These are phyloP conservation scores for Excoecaria cochinchinensis DNA, from an alignment of 345 rosid genomes.

Conservation along the genomic window DNA sequence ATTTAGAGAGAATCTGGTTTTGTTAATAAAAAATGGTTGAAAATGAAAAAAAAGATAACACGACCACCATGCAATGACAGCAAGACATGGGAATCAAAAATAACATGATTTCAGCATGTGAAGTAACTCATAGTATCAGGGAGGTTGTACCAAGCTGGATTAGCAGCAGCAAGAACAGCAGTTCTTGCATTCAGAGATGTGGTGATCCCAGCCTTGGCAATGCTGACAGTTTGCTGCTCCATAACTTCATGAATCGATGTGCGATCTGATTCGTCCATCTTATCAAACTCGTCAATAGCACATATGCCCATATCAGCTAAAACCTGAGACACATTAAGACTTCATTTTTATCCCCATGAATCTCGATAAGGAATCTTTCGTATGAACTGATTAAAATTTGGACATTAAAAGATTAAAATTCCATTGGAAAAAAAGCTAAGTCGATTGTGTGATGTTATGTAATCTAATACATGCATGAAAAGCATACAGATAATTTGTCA, in stretches of 20 bases:
- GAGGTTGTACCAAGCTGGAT: constrained; percentile 87
- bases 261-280: constrained; percentile 99
- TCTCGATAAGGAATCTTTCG: constrained; percentile 4
- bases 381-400: not conserved
- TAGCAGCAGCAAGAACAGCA: constrained; percentile 97
- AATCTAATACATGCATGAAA: not conserved
- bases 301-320: constrained; percentile 99
- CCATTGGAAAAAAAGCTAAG: constrained; percentile 1
- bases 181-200: constrained; percentile 97
- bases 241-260: constrained; percentile 98
- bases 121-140: constrained; percentile 5
- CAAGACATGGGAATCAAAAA: not conserved
- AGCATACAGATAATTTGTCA: not conserved
- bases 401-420: constrained; percentile 14
- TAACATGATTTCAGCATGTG: not conserved
- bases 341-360: constrained; percentile 15
- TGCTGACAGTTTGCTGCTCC: constrained; percentile 99
- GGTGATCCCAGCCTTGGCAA: constrained; percentile 98
- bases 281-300: constrained; percentile 99
- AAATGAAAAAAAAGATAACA: not conserved
- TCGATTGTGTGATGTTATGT: not conserved
- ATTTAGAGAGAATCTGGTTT: not conserved
- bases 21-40: not conserved
- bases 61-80: not conserved
- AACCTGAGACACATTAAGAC: constrained; percentile 53